These are phyloP conservation scores for Fennellomyces sp. DNA, from an alignment of 371 early-diverging fungal genomes.

Conservation along the genomic window DNA sequence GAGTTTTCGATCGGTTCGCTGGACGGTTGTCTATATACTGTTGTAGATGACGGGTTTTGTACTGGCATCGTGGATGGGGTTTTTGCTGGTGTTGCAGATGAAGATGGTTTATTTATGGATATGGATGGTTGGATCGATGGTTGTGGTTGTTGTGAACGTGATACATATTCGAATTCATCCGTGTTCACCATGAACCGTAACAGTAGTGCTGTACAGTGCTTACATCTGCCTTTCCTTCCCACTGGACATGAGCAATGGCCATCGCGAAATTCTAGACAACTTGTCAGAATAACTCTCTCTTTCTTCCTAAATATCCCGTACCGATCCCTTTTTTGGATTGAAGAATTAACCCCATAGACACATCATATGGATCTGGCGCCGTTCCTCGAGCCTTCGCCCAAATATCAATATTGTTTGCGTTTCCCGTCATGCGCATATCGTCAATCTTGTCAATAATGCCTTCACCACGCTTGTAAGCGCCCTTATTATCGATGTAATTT, in stretches of 20 bases:
- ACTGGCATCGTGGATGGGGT: too few species aligned
- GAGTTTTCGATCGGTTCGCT: not conserved
- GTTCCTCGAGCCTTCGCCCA: conserved; percentile 13
- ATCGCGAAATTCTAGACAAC: conserved; percentile 1
- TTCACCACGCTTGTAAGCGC: conserved; percentile 15
- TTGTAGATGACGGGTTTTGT: too few species aligned
- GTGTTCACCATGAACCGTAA: conserved; percentile 14
- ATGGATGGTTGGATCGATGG: not conserved
- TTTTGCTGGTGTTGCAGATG: too few species aligned
- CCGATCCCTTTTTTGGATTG: not conserved
- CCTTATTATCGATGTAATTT: conserved; percentile 14
- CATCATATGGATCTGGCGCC: conserved; percentile 8
- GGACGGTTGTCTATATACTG: too few species aligned
- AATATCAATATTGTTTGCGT: conserved; percentile 6
- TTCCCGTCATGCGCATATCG: conserved; percentile 5
- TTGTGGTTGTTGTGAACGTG: not conserved
- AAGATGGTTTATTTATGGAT: too few species aligned
- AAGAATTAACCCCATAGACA: not conserved
- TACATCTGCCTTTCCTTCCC: conserved; percentile 20
- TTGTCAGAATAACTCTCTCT: not conserved
- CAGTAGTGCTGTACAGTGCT: conserved; percentile 18
- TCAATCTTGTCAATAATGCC: conserved; percentile 10
- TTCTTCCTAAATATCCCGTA: not conserved
- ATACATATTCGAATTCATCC: conserved; percentile 8
- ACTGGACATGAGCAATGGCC: conserved; percentile 25